phyloP scores from a whole-genome alignment of 1,284 basidiomycete genomes.

The Malassezia arunalokei region DNA sequence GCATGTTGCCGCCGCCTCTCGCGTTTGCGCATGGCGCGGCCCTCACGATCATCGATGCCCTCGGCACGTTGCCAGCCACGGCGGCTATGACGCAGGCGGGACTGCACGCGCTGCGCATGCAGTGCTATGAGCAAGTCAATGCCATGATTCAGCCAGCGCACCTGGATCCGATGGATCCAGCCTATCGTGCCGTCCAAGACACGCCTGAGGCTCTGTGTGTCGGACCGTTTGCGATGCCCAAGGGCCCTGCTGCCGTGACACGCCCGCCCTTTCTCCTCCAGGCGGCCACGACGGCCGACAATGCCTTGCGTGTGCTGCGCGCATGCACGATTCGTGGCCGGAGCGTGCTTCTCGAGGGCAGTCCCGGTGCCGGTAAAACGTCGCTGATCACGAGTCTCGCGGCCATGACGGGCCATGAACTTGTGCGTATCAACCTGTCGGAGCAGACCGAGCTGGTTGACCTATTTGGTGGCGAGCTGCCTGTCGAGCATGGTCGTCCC shows the following conservation, averaged over 20 bases:
- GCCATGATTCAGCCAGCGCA: constrained; percentile 46
- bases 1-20: constrained; percentile 20
- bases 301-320: constrained; percentile 76
- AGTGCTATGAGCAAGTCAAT: constrained; percentile 22
- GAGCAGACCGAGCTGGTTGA: constrained; percentile 97
- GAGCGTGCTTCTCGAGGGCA: constrained; percentile 89
- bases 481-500: constrained; percentile 76
- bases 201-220: constrained; percentile 52
- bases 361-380: constrained; percentile 98
- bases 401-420: constrained; percentile 61
- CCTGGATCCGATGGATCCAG: constrained; percentile 26
- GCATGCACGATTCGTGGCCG: constrained; percentile 73
- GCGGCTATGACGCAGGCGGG: constrained; percentile 49
- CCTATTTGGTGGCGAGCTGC: constrained; percentile 90
- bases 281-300: constrained; percentile 76
- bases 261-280: constrained; percentile 2
- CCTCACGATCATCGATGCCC: constrained; percentile 47
- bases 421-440: constrained; percentile 95
- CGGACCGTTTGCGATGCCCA: constrained; percentile 63
- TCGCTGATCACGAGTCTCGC: constrained; percentile 82
- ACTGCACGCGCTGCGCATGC: constrained; percentile 62
- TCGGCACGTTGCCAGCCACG: constrained; percentile 43
- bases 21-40: constrained; percentile 48
- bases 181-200: constrained; percentile 48
- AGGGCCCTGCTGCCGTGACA: constrained; percentile 49